Percentiles rank a stretch among this genome's conserved stretches.
Conservation (phyloP, 371 early-diverging fungal species). For the Rhizopus delemar region DNA sequence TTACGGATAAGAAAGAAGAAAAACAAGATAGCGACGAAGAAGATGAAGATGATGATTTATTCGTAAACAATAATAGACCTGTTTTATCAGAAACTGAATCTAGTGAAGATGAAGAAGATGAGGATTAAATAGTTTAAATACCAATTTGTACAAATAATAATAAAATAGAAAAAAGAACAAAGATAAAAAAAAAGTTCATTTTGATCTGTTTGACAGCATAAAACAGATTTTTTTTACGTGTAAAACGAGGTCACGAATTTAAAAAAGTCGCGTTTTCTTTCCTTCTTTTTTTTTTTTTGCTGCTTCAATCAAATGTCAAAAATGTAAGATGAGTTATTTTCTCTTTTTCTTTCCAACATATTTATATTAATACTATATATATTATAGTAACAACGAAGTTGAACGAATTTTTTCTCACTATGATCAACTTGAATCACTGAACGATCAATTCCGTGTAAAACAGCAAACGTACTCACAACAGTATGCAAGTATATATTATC, state of each 20-base stretch:
- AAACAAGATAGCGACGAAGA: conserved; percentile 26
- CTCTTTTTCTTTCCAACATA: too few species aligned
- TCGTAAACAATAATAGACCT: conserved; percentile 68
- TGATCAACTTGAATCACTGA: conserved; percentile 40
- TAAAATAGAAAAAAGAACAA: conserved; percentile 1
- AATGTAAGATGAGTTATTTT: too few species aligned
- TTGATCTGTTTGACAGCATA: too few species aligned
- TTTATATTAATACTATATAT: too few species aligned
- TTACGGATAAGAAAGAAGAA: conserved; percentile 27
- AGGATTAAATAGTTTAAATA: neutral
- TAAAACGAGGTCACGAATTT: too few species aligned
- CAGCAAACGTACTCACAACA: conserved; percentile 71
- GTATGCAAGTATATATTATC: conserved; percentile 84
- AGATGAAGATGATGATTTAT: conserved; percentile 60
- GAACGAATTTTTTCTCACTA: conserved; percentile 28
- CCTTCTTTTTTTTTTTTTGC: too few species aligned
- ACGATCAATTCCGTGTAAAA: conserved; percentile 50
- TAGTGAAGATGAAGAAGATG: conserved; percentile 33
- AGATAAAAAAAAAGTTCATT: neutral
- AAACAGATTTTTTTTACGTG: too few species aligned
- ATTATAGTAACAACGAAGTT: neutral
- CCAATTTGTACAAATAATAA: neutral
- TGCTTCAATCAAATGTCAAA: too few species aligned
- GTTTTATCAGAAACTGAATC: conserved; percentile 43
- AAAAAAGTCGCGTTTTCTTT: neutral